A percentile compares a stretch with the other conserved stretches of the same genome.
Evolutionary conservation across 2,329 filamentous ascomycete species (phyloP).

Genomic region (Fusarium sp.): DNA sequence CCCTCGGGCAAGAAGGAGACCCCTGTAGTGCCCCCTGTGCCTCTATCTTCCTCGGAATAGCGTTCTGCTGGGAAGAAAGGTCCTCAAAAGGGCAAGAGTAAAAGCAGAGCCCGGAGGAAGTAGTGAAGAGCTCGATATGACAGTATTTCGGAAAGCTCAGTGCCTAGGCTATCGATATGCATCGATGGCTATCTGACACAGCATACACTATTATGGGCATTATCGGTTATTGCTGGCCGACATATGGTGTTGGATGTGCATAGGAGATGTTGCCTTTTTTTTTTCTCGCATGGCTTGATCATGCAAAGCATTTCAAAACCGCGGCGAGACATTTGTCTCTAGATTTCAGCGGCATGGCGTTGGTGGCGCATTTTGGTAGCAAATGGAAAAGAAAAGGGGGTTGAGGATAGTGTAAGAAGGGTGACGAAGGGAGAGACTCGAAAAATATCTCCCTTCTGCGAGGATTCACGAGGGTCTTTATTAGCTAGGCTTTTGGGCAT

Average conservation of each 20-base stretch:
- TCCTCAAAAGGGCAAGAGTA: constrained; percentile 2
- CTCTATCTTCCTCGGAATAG: constrained; percentile 41
- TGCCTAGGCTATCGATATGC: background rate
- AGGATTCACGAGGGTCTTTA: background rate
- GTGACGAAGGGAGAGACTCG: background rate
- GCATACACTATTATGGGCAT: background rate
- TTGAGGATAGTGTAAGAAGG: background rate
- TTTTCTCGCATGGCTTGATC: constrained; percentile 23
- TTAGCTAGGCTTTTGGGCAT: background rate
- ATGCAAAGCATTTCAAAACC: constrained; percentile 38
- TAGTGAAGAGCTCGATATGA: background rate
- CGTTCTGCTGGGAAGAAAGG: background rate
- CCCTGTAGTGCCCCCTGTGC: constrained; percentile 41
- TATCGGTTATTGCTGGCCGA: background rate
- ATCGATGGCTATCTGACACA: background rate
- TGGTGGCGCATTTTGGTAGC: constrained; percentile 41
- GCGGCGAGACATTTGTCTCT: constrained; percentile 40
- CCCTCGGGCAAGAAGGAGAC: constrained; percentile 43
- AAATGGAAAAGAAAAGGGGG: constrained; percentile 18
- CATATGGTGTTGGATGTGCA: constrained; percentile 2
- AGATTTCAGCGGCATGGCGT: constrained; percentile 44
- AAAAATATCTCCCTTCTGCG: background rate
- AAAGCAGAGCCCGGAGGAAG: background rate
- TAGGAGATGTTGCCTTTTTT: constrained; percentile 17
- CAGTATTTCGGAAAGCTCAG: background rate